Conservation (phyloP, 805 yeast species). For the Candida bentonensis region DNA sequence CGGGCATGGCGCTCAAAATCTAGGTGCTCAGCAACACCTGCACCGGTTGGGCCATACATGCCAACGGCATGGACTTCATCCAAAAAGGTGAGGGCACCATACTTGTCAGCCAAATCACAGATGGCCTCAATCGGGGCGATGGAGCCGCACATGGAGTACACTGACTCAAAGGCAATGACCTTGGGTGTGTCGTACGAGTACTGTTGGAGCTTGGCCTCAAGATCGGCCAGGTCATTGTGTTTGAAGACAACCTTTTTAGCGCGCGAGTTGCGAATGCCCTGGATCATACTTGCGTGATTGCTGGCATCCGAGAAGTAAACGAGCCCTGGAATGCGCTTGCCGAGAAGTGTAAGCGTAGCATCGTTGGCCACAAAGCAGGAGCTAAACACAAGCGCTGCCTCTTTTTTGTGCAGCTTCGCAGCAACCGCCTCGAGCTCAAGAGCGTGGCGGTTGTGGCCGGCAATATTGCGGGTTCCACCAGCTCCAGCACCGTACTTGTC, state of each 20-base stretch:
- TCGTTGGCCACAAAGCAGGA: constrained; percentile 97
- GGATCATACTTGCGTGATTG: constrained; percentile 97
- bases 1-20: constrained; percentile 70
- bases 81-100: constrained; percentile 91
- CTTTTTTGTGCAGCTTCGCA: constrained; percentile 87
- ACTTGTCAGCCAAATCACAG: constrained; percentile 92
- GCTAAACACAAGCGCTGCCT: constrained; percentile 86
- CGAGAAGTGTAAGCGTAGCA: constrained; percentile 80
- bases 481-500: constrained; percentile 96
- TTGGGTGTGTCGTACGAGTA: constrained; percentile 86
- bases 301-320: constrained; percentile 86
- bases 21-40: constrained; percentile 96
- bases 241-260: constrained; percentile 80
- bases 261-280: constrained; percentile 84
- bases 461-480: constrained; percentile 97
- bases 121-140: constrained; percentile 85
- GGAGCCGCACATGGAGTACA: constrained; percentile 97
- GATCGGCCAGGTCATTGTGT: constrained; percentile 76
- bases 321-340: constrained; percentile 77
- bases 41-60: constrained; percentile 98
- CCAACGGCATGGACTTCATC: constrained; percentile 99
- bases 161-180: constrained; percentile 92
- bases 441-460: constrained; percentile 93
- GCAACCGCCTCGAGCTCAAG: constrained; percentile 71
- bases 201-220: constrained; percentile 62